These are phyloP conservation scores for Thielaviopsis populi DNA, from an alignment of 2,329 filamentous ascomycete genomes.

Conservation along the genomic window DNA sequence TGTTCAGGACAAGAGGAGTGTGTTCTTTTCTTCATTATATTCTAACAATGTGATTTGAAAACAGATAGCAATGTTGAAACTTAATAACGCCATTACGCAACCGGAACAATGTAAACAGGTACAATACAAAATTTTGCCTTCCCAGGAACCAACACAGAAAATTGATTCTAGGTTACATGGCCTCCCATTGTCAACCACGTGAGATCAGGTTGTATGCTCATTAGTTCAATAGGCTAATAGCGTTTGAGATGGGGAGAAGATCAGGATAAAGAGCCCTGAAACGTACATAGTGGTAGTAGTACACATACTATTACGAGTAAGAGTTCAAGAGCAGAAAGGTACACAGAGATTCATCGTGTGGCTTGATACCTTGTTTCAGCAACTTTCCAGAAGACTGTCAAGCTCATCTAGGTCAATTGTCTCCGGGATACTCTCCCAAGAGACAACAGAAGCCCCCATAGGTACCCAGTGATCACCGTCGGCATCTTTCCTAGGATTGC, in stretches of 20 bases:
- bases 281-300: background rate
- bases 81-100: background rate
- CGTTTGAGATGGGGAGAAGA: background rate
- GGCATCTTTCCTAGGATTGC: conserved; percentile 24
- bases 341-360: background rate
- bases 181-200: background rate
- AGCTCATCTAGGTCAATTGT: conserved; percentile 86
- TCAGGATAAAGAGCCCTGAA: background rate
- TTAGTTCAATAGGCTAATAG: no score
- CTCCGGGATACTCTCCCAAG: conserved; percentile 64
- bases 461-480: conserved; percentile 30
- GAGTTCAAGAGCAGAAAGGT: background rate
- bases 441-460: conserved; percentile 13
- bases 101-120: no score
- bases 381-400: conserved; percentile 68
- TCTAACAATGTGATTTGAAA: conserved; percentile 7
- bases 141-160: background rate
- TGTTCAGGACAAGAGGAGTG: no score
- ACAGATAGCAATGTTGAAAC: background rate
- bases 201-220: background rate
- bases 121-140: background rate
- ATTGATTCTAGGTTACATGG: background rate
- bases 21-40: no score
- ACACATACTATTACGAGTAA: background rate
- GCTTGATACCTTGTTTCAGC: conserved; percentile 29